Evolutionary conservation across 2,329 filamentous ascomycete genomes (phyloP).

Genomic region (Hymenoscyphus albidus): DNA sequence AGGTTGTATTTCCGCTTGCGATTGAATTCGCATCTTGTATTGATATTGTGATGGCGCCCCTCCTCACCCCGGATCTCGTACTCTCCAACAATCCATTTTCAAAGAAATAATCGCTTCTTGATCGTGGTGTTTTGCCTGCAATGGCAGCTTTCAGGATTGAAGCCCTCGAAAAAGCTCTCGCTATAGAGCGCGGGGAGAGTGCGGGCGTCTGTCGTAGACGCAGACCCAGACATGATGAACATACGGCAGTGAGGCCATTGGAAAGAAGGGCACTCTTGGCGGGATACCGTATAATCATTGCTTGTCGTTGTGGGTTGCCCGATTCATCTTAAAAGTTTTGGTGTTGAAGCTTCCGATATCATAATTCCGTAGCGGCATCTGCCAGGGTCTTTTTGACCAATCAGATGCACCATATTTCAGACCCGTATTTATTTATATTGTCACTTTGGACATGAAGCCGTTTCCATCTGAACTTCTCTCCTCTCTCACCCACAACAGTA

Average conservation of each 20-base stretch:
- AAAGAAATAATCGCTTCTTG: conserved; percentile 31
- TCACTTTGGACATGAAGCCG: too few species aligned
- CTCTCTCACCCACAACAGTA: too few species aligned
- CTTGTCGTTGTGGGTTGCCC: conserved; percentile 20
- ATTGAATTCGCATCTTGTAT: conserved; percentile 18
- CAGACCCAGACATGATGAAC: conserved; percentile 23
- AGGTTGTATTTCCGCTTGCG: conserved; percentile 15
- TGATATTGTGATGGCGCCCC: conserved; percentile 22
- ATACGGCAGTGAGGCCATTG: conserved; percentile 29
- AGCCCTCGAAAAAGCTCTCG: conserved; percentile 27
- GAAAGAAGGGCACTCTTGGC: conserved; percentile 23
- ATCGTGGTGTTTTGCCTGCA: conserved; percentile 19
- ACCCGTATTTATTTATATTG: background rate
- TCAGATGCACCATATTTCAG: conserved; percentile 1
- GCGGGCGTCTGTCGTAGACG: conserved; percentile 8
- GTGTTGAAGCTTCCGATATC: conserved; percentile 10
- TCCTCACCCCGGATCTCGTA: conserved; percentile 20
- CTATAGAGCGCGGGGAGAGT: conserved; percentile 14
- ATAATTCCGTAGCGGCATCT: conserved; percentile 9
- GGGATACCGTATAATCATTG: conserved; percentile 34
- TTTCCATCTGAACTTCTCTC: too few species aligned
- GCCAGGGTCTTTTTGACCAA: background rate
- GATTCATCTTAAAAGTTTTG: conserved; percentile 16
- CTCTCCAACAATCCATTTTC: conserved; percentile 28
- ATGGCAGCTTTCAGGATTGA: conserved; percentile 24